Evolutionary conservation across 1,284 basidiomycete species (phyloP).

Genomic region (Tilletia setariae): DNA sequence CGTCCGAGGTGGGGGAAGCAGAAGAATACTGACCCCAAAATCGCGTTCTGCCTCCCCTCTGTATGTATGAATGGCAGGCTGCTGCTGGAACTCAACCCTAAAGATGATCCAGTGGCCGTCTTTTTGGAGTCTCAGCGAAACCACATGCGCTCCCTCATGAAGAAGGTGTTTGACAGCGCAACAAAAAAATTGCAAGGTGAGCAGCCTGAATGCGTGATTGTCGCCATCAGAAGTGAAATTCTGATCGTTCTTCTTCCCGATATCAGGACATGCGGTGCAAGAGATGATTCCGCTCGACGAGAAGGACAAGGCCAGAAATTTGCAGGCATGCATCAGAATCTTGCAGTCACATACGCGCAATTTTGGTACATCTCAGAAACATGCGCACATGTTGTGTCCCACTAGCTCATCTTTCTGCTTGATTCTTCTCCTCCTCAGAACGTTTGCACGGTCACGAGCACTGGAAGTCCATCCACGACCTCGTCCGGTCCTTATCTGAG

Average conservation of each 20-base stretch:
- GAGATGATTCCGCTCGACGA: conserved; percentile 13
- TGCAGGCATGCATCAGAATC: conserved; percentile 3
- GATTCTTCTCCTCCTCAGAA: conserved; percentile 4
- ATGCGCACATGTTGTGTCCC: background rate
- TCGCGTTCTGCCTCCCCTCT: too few relatives aligned
- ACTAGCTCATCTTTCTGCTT: background rate
- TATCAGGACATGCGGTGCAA: conserved; percentile 6
- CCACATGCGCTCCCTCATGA: conserved; percentile 76
- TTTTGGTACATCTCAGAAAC: background rate
- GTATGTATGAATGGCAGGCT: conserved; percentile 21
- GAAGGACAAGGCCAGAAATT: conserved; percentile 12
- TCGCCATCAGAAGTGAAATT: background rate
- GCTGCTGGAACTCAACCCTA: conserved; percentile 47
- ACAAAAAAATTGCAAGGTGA: conserved; percentile 64
- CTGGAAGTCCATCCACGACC: conserved; percentile 75
- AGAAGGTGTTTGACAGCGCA: conserved; percentile 64
- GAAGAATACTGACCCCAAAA: background rate
- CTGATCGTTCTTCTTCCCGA: background rate
- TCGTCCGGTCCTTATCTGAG: conserved; percentile 60
- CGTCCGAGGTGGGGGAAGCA: too few relatives aligned
- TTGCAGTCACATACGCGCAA: background rate
- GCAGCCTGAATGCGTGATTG: conserved; percentile 30
- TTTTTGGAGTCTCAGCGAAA: conserved; percentile 91
- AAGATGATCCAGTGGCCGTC: conserved; percentile 72
- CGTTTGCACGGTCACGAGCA: conserved; percentile 9